A percentile compares a stretch with the other conserved stretches of the same genome.
phyloP scores from a whole-genome alignment of 1,284 basidiomycete genomes.

The Ceratobasidium theobromae region DNA sequence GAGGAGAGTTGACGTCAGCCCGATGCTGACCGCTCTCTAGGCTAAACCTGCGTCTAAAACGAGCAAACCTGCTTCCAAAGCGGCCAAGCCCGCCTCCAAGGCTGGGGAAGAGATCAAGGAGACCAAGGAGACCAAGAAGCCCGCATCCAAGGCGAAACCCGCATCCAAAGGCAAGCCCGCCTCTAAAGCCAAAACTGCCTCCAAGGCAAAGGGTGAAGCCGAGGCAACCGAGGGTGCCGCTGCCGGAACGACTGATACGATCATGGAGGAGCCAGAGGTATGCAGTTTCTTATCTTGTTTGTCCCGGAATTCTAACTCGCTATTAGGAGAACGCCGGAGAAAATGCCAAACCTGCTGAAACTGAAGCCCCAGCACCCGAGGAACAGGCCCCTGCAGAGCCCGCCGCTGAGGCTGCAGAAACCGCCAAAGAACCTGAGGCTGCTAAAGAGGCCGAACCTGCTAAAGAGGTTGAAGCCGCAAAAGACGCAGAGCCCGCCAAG shows the following conservation, averaged over 20 bases:
- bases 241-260: constrained; percentile 28
- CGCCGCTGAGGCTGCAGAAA: constrained; percentile 12
- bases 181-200: constrained; percentile 35
- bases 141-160: constrained; percentile 30
- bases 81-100: constrained; percentile 39
- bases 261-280: constrained; percentile 33
- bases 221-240: constrained; percentile 31
- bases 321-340: constrained; percentile 31
- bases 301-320: background rate
- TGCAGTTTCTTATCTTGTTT: background rate
- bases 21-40: constrained; percentile 11
- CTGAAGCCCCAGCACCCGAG: constrained; percentile 2
- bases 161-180: constrained; percentile 34
- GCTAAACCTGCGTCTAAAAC: constrained; percentile 33
- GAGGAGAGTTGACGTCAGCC: constrained; percentile 10
- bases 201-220: constrained; percentile 33
- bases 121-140: constrained; percentile 36
- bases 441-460: constrained; percentile 16
- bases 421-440: background rate
- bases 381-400: constrained; percentile 9
- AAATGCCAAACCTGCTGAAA: constrained; percentile 26
- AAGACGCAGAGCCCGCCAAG: constrained; percentile 13
- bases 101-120: constrained; percentile 36
- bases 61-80: constrained; percentile 30
- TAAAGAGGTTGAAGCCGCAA: constrained; percentile 21